phyloP scores from a whole-genome alignment of 352 stramenopile genomes.

The Pythium coloratum region DNA sequence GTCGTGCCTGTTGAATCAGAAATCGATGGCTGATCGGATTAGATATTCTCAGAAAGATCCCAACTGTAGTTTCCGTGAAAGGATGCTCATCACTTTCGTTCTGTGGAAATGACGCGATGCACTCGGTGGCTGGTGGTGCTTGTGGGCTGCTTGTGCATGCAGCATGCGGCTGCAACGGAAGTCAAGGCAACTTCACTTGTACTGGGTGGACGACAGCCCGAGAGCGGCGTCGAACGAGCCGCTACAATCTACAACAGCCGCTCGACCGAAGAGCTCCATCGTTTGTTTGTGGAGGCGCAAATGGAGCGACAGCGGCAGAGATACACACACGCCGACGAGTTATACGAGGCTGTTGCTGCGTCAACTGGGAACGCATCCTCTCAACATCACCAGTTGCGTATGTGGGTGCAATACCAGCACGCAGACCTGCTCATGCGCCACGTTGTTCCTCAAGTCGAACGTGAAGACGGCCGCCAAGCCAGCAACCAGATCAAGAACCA shows the following conservation, averaged over 20 bases:
- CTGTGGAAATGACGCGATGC: neutral
- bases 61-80: neutral
- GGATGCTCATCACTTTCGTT: neutral
- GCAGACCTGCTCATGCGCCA: constrained; percentile 12
- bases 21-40: neutral
- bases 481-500: neutral
- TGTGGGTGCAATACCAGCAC: constrained; percentile 22
- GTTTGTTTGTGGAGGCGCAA: constrained; percentile 5
- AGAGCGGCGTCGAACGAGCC: neutral
- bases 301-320: neutral
- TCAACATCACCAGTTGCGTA: constrained; percentile 1
- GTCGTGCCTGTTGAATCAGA: neutral
- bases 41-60: constrained; percentile 1
- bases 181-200: neutral
- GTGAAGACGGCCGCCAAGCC: neutral
- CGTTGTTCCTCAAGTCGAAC: neutral
- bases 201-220: neutral
- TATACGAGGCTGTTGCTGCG: neutral
- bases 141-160: neutral
- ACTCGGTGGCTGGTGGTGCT: neutral
- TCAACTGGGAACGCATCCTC: neutral
- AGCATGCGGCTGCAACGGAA: neutral
- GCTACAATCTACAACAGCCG: neutral
- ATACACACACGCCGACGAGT: neutral
- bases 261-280: neutral